phyloP scores from a whole-genome alignment of 2,329 filamentous ascomycete species.

The Verticillium zaregamsianum region DNA sequence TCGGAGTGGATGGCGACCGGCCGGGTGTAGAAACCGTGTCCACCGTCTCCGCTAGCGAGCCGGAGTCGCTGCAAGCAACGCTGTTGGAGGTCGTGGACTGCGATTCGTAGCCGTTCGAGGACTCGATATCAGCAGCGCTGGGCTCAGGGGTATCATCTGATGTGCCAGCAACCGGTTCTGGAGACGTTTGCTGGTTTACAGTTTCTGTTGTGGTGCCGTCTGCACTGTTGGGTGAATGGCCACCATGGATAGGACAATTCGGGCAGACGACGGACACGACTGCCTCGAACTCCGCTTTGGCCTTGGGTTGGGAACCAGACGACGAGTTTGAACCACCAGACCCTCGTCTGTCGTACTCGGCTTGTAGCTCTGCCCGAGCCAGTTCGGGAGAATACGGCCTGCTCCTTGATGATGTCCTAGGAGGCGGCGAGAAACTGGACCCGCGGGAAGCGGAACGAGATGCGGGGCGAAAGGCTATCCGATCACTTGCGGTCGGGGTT shows the following conservation, averaged over 20 bases:
- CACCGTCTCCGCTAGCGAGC: not conserved
- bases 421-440: not conserved
- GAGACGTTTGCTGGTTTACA: not conserved
- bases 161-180: not conserved
- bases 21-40: conserved; percentile 7
- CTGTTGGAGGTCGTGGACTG: not conserved
- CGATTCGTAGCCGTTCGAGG: not conserved
- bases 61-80: not conserved
- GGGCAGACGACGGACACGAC: conserved; percentile 14
- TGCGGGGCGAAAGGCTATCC: not conserved
- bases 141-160: not conserved
- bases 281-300: conserved; percentile 9
- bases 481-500: not conserved
- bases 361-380: not conserved
- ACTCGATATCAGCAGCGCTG: not conserved
- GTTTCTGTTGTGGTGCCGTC: not conserved
- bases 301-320: not conserved
- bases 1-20: conserved; percentile 14
- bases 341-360: not conserved
- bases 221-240: not conserved
- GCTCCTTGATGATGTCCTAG: not conserved
- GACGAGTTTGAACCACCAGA: not conserved
- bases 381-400: not conserved
- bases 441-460: conserved; percentile 5
- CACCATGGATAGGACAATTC: conserved; percentile 15